Evolutionary conservation across 129 eudicot species (phyloP).

Genomic region (Helianthus tuberosus): DNA sequence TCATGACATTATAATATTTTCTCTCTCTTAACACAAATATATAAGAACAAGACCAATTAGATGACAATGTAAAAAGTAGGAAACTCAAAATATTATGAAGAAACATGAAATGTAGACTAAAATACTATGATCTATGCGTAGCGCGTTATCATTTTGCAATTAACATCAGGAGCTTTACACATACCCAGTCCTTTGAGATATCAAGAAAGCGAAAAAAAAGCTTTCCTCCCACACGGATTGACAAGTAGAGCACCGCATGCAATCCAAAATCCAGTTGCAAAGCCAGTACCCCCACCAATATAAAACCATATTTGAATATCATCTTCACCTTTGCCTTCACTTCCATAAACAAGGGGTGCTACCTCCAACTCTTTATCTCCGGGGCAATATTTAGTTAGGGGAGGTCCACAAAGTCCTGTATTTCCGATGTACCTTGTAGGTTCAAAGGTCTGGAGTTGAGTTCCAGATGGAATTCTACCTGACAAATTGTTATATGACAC

Average conservation of each 20-base stretch:
- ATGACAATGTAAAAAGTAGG: background rate
- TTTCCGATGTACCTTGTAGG: too few species aligned
- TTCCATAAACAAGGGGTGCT: background rate
- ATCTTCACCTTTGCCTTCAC: background rate
- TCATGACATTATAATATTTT: too few species aligned
- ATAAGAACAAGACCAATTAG: too few species aligned
- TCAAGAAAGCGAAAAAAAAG: background rate
- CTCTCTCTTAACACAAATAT: too few species aligned
- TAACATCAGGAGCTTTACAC: background rate
- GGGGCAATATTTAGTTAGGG: too few species aligned
- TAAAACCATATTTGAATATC: background rate
- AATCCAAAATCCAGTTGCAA: too few species aligned
- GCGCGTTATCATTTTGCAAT: background rate
- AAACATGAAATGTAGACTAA: background rate
- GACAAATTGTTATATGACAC: too few species aligned
- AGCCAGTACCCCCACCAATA: background rate
- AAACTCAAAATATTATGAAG: background rate
- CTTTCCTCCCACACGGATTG: too few species aligned
- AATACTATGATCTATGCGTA: background rate
- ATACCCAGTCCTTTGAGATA: background rate
- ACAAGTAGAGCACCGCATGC: too few species aligned
- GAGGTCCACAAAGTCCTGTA: too few species aligned
- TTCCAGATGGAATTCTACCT: too few species aligned
- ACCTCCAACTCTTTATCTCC: background rate
- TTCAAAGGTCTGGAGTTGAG: too few species aligned